Evolutionary conservation across 1,139 yeast species (phyloP).

Genomic region (Suhomyces coccinellae): DNA sequence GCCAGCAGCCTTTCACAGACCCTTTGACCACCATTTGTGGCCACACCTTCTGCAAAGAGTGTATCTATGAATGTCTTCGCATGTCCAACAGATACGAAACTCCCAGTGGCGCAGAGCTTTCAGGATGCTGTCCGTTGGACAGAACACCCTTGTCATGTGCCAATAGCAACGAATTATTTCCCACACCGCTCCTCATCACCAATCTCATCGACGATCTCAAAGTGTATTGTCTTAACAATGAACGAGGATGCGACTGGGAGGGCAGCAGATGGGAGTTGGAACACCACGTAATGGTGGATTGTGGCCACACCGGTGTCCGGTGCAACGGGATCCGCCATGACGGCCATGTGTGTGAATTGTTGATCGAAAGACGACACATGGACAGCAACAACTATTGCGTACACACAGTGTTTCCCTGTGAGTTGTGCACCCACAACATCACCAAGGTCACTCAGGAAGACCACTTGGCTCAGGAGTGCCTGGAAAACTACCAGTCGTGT

Average conservation of each 20-base stretch:
- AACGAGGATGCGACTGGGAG: constrained; percentile 58
- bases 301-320: constrained; percentile 52
- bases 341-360: constrained; percentile 15
- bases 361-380: constrained; percentile 26
- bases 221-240: constrained; percentile 54
- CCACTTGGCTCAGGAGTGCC: constrained; percentile 45
- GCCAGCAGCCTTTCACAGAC: constrained; percentile 55
- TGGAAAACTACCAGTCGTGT: constrained; percentile 40
- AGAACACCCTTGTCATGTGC: constrained; percentile 48
- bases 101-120: constrained; percentile 12
- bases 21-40: constrained; percentile 62
- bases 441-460: constrained; percentile 29
- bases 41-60: constrained; percentile 57
- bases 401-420: constrained; percentile 40
- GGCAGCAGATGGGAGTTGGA: constrained; percentile 64
- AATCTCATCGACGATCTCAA: constrained; percentile 62
- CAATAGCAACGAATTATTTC: constrained; percentile 48
- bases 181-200: constrained; percentile 62
- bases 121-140: constrained; percentile 63
- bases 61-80: constrained; percentile 50
- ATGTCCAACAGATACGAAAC: constrained; percentile 19
- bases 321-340: constrained; percentile 36
- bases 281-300: constrained; percentile 50
- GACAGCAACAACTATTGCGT: constrained; percentile 26
- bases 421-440: constrained; percentile 38